Evolutionary conservation across 805 yeast species (phyloP).

Genomic region (Candida ponderosae): DNA sequence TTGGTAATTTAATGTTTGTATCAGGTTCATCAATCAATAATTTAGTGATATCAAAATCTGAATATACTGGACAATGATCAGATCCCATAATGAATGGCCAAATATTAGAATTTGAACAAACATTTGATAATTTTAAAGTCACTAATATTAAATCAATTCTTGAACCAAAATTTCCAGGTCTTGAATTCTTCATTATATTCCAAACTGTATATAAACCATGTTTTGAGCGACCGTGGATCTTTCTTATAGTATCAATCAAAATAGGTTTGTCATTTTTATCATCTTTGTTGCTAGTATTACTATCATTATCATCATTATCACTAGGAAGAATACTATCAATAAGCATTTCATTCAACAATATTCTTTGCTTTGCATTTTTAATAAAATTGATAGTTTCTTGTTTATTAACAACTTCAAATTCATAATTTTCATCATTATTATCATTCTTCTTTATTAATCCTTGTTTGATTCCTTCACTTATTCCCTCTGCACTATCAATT

Average conservation of each 20-base stretch:
- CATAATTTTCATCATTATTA: constrained; percentile 11
- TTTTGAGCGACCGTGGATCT: constrained; percentile 41
- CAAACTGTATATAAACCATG: constrained; percentile 81
- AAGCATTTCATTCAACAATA: constrained; percentile 38
- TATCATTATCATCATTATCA: constrained; percentile 24
- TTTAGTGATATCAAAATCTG: constrained; percentile 42
- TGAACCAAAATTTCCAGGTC: constrained; percentile 84
- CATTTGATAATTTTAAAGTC: constrained; percentile 28
- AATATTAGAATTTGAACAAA: constrained; percentile 37
- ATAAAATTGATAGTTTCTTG: constrained; percentile 25
- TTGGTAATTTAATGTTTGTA: constrained; percentile 17
- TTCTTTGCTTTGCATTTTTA: constrained; percentile 32
- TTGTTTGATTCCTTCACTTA: constrained; percentile 36
- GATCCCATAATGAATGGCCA: constrained; percentile 73
- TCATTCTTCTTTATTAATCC: constrained; percentile 21
- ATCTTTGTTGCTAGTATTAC: too few species aligned
- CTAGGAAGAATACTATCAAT: constrained; percentile 23
- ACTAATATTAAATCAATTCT: constrained; percentile 73
- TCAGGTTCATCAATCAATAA: not conserved
- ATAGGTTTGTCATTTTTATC: constrained; percentile 22
- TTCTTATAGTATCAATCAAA: constrained; percentile 53
- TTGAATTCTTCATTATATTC: constrained; percentile 70
- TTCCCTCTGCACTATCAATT: constrained; percentile 73
- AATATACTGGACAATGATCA: constrained; percentile 88
- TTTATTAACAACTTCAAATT: constrained; percentile 29